These are phyloP conservation scores for Datisca glomerata DNA, from an alignment of 306 rosid genomes.

Conservation along the genomic window DNA sequence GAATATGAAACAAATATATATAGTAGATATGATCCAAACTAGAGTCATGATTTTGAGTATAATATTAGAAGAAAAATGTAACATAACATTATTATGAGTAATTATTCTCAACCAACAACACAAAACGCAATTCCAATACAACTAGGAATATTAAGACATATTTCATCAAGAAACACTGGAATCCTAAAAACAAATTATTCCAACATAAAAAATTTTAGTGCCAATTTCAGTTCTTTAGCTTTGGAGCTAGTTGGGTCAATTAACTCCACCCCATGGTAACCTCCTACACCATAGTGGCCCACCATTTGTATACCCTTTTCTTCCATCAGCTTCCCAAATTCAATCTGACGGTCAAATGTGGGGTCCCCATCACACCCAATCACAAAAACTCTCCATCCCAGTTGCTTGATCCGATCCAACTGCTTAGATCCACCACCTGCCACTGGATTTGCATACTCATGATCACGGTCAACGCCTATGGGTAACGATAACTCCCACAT, in stretches of 20 bases:
- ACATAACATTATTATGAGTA: too few species aligned
- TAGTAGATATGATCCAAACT: too few species aligned
- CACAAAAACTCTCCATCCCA: slow-evolving; percentile 32
- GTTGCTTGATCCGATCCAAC: slow-evolving; percentile 3
- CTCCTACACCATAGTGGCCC: neutral
- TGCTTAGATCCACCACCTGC: slow-evolving; percentile 29
- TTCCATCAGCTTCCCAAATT: slow-evolving; percentile 44
- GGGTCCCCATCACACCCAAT: slow-evolving; percentile 54
- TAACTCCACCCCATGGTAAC: neutral
- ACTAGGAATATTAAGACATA: too few species aligned
- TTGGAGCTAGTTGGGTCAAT: neutral
- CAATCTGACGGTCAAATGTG: slow-evolving; percentile 47
- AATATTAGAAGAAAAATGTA: too few species aligned
- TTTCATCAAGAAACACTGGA: too few species aligned
- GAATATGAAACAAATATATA: too few species aligned
- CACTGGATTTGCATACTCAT: slow-evolving; percentile 56
- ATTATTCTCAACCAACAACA: too few species aligned
- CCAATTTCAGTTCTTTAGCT: neutral
- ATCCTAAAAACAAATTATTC: too few species aligned
- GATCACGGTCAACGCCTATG: slow-evolving; percentile 31
- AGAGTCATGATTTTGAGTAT: too few species aligned
- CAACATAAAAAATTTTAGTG: too few species aligned
- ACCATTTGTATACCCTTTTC: neutral
- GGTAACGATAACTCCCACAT: slow-evolving; percentile 53
- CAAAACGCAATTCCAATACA: too few species aligned